Base-by-base conservation (phyloP, 208 protist genomes). In the Naegleria gruberi region DNA sequence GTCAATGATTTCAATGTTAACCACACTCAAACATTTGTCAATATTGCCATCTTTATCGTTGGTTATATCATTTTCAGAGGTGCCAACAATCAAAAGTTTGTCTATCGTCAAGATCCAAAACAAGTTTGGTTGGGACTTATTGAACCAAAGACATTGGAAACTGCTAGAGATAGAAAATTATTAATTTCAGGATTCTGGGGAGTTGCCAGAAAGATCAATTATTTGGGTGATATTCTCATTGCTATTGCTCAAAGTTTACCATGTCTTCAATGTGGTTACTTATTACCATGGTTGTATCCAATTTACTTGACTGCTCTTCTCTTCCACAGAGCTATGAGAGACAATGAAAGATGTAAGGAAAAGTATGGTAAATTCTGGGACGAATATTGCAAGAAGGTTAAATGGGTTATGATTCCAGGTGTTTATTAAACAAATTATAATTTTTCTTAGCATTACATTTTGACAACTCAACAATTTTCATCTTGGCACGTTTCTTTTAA, bases 141-240 rank as follows among this genome's bases (percentile, higher is more conserved):
- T 42, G n/a, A 44, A 43, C 57, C 93, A 26, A 93, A 94, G 74
- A 92, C 93, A 37, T 94, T 98, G 93, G 91, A 94, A 87, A 98
- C 97, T 42, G 94, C 93, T 12, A 6, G 26, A 41, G 95, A 95
- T 3, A 96, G 95, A 90, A 94, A 94, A n/a, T 95, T 99, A 30
- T 92, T 99, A 84, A 94, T 96, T 55, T 98, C 96, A 12, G 97
- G 98, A 90, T 99, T 94, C 91, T 99, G 98, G 98, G 98, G 97
- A 82, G 92, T 98, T 40, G 97, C 97, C 89, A 94, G 97, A 40
- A 97, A 99, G 93, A 96, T 98, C 23, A 99, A 99, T 92, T 99
- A 99, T 92, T 93, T 98, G 30, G 97, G 97, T 42, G 98, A 99
- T 83, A 91, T 95, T 46, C 90, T 97, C 42, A 95, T 97, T 94